phyloP scores from a whole-genome alignment of 495 filamentous ascomycete species.

The Penicillium steckii region DNA sequence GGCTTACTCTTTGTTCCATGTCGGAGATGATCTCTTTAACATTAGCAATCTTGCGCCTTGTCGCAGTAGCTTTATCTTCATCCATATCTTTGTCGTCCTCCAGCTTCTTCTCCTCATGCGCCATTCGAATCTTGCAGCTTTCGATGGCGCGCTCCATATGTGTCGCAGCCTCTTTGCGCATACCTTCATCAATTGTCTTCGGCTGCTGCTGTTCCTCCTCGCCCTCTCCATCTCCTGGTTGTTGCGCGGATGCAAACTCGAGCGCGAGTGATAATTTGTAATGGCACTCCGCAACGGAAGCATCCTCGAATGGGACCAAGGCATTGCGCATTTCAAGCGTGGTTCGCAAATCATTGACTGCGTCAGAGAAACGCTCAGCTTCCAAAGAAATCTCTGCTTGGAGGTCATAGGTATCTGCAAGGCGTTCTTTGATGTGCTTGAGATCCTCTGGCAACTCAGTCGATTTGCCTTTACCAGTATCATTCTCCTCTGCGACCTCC shows the following conservation, averaged over 20 bases:
- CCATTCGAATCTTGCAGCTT: conserved; percentile 72
- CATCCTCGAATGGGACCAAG: conserved; percentile 75
- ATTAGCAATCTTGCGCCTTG: conserved; percentile 68
- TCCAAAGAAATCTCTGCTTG: conserved; percentile 93
- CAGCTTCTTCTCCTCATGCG: conserved; percentile 67
- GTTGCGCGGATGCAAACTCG: conserved; percentile 84
- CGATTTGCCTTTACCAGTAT: conserved; percentile 49
- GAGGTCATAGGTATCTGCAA: conserved; percentile 88
- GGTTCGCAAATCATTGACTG: conserved; percentile 74
- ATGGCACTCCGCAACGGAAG: conserved; percentile 86
- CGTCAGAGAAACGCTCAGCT: conserved; percentile 82
- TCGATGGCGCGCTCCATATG: conserved; percentile 83
- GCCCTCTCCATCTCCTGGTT: conserved; percentile 44
- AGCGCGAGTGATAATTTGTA: conserved; percentile 94
- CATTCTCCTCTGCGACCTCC: conserved; percentile 47
- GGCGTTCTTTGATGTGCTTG: conserved; percentile 71
- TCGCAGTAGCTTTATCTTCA: conserved; percentile 49
- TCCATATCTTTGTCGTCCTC: conserved; percentile 51
- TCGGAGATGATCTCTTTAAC: conserved; percentile 84
- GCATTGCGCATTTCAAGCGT: conserved; percentile 72
- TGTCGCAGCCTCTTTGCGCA: conserved; percentile 71
- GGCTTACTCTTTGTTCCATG: conserved; percentile 76
- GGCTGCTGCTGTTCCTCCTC: conserved; percentile 13
- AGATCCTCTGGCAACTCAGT: conserved; percentile 47
- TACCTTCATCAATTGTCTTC: conserved; percentile 57